Conservation (phyloP, 2,329 filamentous ascomycete species). For the Tolypocladium album region DNA sequence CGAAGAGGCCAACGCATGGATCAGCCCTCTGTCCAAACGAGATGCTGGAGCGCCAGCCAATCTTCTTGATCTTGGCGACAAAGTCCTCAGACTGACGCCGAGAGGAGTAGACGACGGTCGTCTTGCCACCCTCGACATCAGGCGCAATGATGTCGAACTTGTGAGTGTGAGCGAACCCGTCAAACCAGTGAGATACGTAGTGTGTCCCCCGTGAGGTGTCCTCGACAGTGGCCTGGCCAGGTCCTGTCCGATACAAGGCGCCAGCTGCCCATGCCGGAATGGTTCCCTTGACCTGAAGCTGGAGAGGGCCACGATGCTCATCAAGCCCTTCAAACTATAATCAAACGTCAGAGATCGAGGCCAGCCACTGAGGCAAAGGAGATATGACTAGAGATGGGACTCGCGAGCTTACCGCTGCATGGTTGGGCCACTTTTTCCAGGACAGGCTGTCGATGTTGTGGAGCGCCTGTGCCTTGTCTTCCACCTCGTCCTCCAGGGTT, state of each 20-base stretch:
- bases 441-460: conserved; percentile 17
- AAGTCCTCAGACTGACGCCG: conserved; percentile 55
- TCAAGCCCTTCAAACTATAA: conserved; percentile 55
- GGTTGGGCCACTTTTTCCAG: conserved; percentile 36
- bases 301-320: conserved; percentile 54
- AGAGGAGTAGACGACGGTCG: conserved; percentile 57
- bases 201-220: conserved; percentile 47
- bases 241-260: conserved; percentile 63
- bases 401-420: conserved; percentile 28
- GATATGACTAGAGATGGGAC: background rate
- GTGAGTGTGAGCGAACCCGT: conserved; percentile 62
- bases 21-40: conserved; percentile 64
- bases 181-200: conserved; percentile 67
- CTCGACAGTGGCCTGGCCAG: conserved; percentile 53
- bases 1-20: conserved; percentile 62
- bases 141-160: conserved; percentile 55
- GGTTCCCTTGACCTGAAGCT: conserved; percentile 49
- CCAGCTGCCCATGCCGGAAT: conserved; percentile 67
- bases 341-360: background rate
- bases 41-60: conserved; percentile 43
- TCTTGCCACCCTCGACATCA: conserved; percentile 13
- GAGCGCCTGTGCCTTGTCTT: conserved; percentile 11
- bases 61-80: conserved; percentile 47
- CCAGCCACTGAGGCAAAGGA: background rate
- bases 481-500: conserved; percentile 13